These are phyloP conservation scores for Rhynchosporium graminicola DNA, from an alignment of 2,329 filamentous ascomycete species.

Conservation along the genomic window DNA sequence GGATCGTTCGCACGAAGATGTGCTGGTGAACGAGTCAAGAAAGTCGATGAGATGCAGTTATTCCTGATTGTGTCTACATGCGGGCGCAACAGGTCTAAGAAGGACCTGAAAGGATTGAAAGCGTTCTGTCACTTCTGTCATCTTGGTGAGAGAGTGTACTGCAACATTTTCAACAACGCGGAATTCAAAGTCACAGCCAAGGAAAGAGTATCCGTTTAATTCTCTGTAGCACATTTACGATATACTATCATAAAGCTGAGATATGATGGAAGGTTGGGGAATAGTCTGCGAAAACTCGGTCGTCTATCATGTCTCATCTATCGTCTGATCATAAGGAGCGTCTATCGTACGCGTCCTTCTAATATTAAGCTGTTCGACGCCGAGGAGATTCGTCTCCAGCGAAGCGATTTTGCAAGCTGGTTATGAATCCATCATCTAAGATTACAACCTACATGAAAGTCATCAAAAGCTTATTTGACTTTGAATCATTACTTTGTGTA, in stretches of 20 bases:
- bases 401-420: too few relatives aligned
- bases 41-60: neutral
- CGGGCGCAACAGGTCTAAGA: neutral
- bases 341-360: neutral
- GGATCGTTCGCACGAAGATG: neutral
- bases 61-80: neutral
- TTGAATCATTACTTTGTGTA: too few relatives aligned
- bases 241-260: neutral
- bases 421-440: too few relatives aligned
- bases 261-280: neutral
- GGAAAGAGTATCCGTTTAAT: neutral
- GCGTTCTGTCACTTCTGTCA: neutral
- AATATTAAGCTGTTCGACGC: neutral
- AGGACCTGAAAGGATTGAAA: neutral
- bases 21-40: neutral
- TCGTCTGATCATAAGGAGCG: constrained; percentile 1
- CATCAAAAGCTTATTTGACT: too few relatives aligned
- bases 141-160: constrained; percentile 4
- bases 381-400: too few relatives aligned
- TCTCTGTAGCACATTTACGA: neutral
- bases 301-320: constrained; percentile 1
- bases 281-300: neutral
- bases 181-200: neutral
- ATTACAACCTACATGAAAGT: too few relatives aligned
- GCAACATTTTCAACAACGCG: neutral